These are phyloP conservation scores for Pycnococcus provasolii DNA, from an alignment of 139 green algal genomes.

Conservation along the genomic window DNA sequence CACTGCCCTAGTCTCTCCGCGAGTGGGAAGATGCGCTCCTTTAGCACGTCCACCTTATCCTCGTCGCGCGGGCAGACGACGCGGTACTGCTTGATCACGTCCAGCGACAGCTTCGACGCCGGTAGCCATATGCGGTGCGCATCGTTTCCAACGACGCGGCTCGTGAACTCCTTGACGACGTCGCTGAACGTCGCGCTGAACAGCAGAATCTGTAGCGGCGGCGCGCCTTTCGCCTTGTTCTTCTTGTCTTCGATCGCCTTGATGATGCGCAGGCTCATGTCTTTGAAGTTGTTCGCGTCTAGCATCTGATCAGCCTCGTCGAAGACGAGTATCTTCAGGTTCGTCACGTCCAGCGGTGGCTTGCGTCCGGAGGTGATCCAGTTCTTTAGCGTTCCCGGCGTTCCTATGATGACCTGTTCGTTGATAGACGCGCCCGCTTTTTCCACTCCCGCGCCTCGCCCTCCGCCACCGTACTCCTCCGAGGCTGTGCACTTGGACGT, in stretches of 20 bases:
- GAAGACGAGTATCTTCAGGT: constrained; percentile 85
- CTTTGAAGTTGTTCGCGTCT: constrained; percentile 36
- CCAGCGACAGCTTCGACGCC: constrained; percentile 81
- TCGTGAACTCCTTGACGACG: constrained; percentile 50
- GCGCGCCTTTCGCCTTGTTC: constrained; percentile 15
- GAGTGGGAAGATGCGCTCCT: constrained; percentile 82
- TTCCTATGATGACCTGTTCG: constrained; percentile 83
- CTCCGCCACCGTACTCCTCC: neutral
- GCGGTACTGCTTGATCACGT: constrained; percentile 96
- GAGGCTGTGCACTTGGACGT: constrained; percentile 38
- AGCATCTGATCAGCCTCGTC: constrained; percentile 99
- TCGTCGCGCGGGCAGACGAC: constrained; percentile 52
- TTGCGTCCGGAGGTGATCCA: constrained; percentile 62
- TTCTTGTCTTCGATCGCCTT: constrained; percentile 28
- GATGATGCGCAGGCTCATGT: constrained; percentile 29
- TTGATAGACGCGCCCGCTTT: neutral
- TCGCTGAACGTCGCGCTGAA: constrained; percentile 98
- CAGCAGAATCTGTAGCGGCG: constrained; percentile 61
- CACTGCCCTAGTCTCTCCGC: constrained; percentile 94
- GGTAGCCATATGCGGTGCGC: constrained; percentile 70
- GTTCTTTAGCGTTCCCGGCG: constrained; percentile 82
- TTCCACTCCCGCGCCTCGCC: too few relatives aligned
- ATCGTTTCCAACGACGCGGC: constrained; percentile 20
- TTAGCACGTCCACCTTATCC: constrained; percentile 78
- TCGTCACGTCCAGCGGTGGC: constrained; percentile 47